Percentiles rank a stretch among this genome's conserved stretches.
Evolutionary conservation across 768 basidiomycete genomes (phyloP).

Genomic region (Boletus speciosus): DNA sequence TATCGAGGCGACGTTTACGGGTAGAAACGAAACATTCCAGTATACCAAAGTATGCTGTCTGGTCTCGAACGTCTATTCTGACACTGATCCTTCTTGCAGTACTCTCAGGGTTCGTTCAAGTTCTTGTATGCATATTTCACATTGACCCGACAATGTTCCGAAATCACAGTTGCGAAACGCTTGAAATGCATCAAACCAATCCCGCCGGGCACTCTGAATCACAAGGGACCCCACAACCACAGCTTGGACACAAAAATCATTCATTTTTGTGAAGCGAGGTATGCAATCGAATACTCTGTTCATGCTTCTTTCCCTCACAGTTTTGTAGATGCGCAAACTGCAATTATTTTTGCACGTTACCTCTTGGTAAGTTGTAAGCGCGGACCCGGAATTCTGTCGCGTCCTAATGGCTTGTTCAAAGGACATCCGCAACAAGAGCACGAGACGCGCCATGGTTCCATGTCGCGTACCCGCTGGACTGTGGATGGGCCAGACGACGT

Average conservation of each 20-base stretch:
- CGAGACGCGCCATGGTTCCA: conserved; percentile 61
- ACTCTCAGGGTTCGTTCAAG: conserved; percentile 45
- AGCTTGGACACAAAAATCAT: conserved; percentile 41
- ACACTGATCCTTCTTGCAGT: conserved; percentile 30
- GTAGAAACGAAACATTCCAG: conserved; percentile 56
- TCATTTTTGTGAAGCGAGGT: conserved; percentile 55
- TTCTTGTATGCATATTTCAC: not conserved
- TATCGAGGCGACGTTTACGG: conserved; percentile 59
- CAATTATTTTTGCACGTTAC: conserved; percentile 56
- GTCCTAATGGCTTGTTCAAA: conserved; percentile 18
- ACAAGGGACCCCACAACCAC: conserved; percentile 49
- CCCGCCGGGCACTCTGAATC: conserved; percentile 39
- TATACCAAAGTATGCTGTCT: conserved; percentile 52
- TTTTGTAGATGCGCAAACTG: conserved; percentile 48
- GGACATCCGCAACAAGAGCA: conserved; percentile 60
- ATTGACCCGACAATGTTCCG: not conserved
- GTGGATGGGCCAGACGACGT: conserved; percentile 51
- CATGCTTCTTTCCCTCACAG: not conserved
- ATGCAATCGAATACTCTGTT: not conserved
- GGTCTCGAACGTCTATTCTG: not conserved
- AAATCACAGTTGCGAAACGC: conserved; percentile 43
- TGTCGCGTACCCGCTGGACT: conserved; percentile 56
- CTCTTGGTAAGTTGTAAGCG: conserved; percentile 39
- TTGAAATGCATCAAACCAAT: conserved; percentile 48
- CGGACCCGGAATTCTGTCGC: accelerated